Percentiles rank a stretch among this genome's conserved stretches.
Evolutionary conservation across 129 eudicot genomes (phyloP).

Genomic region (Escallonia herrerae): DNA sequence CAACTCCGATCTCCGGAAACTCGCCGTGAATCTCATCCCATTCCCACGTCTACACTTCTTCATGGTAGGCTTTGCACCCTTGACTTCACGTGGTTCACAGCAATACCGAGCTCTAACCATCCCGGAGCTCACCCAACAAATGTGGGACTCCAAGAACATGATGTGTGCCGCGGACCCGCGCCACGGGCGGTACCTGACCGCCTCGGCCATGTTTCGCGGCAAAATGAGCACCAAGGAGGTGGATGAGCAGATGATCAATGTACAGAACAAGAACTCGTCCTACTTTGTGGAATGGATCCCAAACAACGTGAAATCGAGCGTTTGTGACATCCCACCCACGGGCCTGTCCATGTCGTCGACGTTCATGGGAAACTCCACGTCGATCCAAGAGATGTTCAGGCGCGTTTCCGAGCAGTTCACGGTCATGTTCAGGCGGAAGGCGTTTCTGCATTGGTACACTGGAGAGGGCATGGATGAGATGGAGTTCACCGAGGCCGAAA

Average conservation of each 20-base stretch:
- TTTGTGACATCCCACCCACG: slow-evolving; percentile 50
- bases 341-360: slow-evolving; percentile 51
- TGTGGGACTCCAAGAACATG: slow-evolving; percentile 45
- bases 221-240: slow-evolving; percentile 46
- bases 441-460: slow-evolving; percentile 54
- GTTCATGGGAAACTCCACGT: slow-evolving; percentile 43
- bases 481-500: slow-evolving; percentile 43
- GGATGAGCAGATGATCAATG: slow-evolving; percentile 54
- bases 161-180: slow-evolving; percentile 45
- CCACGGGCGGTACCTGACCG: slow-evolving; percentile 42
- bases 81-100: slow-evolving; percentile 51
- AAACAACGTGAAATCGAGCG: slow-evolving; percentile 54
- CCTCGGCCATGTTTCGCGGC: slow-evolving; percentile 52
- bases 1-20: slow-evolving; percentile 26
- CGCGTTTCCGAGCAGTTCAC: slow-evolving; percentile 45
- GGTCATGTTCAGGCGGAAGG: slow-evolving; percentile 47
- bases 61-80: slow-evolving; percentile 38
- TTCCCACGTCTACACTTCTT: slow-evolving; percentile 36
- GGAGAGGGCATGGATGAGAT: slow-evolving; percentile 54
- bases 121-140: slow-evolving; percentile 47
- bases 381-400: slow-evolving; percentile 47
- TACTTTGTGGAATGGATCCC: slow-evolving; percentile 59
- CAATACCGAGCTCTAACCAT: slow-evolving; percentile 47
- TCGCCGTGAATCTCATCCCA: slow-evolving; percentile 31
- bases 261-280: slow-evolving; percentile 52